Base-by-base conservation (phyloP, 2,329 filamentous ascomycete genomes). In the Thelonectria discophora region DNA sequence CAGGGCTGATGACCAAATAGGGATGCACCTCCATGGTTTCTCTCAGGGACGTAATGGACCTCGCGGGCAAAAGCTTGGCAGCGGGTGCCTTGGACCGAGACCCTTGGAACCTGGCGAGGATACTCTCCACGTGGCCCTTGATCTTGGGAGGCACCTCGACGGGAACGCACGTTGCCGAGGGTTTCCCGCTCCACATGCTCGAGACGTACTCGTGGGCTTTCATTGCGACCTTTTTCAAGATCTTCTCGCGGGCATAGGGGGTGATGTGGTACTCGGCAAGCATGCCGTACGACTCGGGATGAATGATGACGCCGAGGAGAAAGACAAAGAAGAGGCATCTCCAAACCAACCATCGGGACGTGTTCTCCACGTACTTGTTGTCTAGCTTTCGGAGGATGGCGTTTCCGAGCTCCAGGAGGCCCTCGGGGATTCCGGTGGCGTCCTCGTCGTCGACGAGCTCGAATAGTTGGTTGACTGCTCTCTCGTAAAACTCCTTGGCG, bases 251-350 rank as follows among this genome's bases (percentile, higher is more conserved):
- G 43, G 93, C 93, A 77, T 94, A 93, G 69, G 96, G 92, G 51
- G 91, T 94, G 70, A 98, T 93, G 78, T 97, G 92, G 75, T 97
- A 94, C 71, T 97, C 92, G 58, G 92, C 86, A 81, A 98, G 89
- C 80, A 91, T 87, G 56, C 87, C 86, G 68, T 88, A 84, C 54
- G 84, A 93, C 84, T 99, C 95, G 11, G 95, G 95, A 72, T 95
- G 91, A 49, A 93, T 91, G 72, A 98, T 87, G 55, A 93, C 90
- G 69, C 91, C 90, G 48, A 92, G 85, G 37, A 98, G 82, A 77
- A 95, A 97, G 53, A 90, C 90, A 65, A 93, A 91, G 75, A 98
- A 97, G 64, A 97, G 89, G 88, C 94, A 99, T 74, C 94, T 91
- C 71, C 90, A 92, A 65, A 97, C 89, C 67, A 98, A 86, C 81